These are phyloP conservation scores for Yamadazyma spencermartinsiae DNA, from an alignment of 1,139 yeast species.

Conservation along the genomic window DNA sequence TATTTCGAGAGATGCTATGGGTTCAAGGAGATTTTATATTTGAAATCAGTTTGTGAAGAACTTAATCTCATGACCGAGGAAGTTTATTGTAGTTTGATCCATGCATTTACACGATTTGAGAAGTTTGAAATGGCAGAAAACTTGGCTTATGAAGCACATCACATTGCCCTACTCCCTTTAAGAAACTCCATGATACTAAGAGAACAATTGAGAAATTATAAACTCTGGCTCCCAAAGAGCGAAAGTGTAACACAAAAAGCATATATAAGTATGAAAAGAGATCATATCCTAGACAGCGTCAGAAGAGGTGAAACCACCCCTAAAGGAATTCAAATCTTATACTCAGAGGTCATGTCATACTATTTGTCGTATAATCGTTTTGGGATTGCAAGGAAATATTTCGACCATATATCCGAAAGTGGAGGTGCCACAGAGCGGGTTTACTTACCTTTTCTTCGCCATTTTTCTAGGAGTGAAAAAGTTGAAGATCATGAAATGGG, in stretches of 20 bases:
- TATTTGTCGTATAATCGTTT: slow-evolving; percentile 18
- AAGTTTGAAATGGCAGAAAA: slow-evolving; percentile 37
- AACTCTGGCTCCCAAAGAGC: slow-evolving; percentile 26
- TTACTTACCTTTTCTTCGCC: slow-evolving; percentile 31
- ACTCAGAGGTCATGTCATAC: slow-evolving; percentile 28
- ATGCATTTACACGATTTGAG: slow-evolving; percentile 30
- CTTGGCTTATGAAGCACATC: slow-evolving; percentile 31
- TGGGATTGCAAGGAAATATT: slow-evolving; percentile 16
- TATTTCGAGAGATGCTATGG: slow-evolving; percentile 26
- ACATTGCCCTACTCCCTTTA: slow-evolving; percentile 29
- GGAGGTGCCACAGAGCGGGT: slow-evolving; percentile 23
- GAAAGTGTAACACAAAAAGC: slow-evolving; percentile 8
- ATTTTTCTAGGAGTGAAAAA: slow-evolving; percentile 22
- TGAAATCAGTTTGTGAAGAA: slow-evolving; percentile 21
- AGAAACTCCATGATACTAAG: slow-evolving; percentile 28
- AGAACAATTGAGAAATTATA: slow-evolving; percentile 32
- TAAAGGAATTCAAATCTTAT: slow-evolving; percentile 17
- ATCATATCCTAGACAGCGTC: slow-evolving; percentile 7
- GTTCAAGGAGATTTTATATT: slow-evolving; percentile 22
- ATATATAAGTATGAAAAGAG: slow-evolving; percentile 11
- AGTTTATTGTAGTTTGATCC: slow-evolving; percentile 22
- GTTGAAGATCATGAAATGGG: slow-evolving; percentile 30
- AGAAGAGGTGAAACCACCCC: background rate
- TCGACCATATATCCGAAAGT: slow-evolving; percentile 15
- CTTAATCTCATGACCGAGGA: slow-evolving; percentile 18